Percentiles rank a stretch among this genome's conserved stretches.
phyloP scores from a whole-genome alignment of 805 yeast species.

The Candida wancherniae region DNA sequence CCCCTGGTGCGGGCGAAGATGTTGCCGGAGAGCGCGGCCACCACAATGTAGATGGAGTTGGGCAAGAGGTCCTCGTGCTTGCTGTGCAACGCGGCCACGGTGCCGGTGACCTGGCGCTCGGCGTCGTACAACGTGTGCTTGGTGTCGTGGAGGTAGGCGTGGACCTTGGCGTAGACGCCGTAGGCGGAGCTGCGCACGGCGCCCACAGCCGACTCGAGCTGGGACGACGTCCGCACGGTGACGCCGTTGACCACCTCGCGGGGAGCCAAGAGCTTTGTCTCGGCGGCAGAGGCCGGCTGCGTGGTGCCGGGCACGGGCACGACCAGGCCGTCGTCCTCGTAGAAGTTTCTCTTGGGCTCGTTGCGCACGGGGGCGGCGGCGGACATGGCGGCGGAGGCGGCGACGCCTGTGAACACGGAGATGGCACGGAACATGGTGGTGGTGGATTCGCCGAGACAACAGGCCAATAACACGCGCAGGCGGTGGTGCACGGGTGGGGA shows the following conservation, averaged over 20 bases:
- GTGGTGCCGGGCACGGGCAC: conserved; percentile 50
- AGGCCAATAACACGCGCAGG: too few relatives aligned
- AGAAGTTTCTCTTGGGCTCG: conserved; percentile 38
- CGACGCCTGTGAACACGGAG: conserved; percentile 3
- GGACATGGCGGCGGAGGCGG: conserved; percentile 1
- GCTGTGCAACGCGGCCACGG: conserved; percentile 60
- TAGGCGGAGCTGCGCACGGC: conserved; percentile 42
- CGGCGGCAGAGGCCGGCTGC: conserved; percentile 38
- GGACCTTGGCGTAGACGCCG: conserved; percentile 22
- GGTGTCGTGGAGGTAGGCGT: conserved; percentile 39
- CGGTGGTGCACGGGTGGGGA: too few relatives aligned
- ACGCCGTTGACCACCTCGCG: conserved; percentile 50
- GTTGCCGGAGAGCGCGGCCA: conserved; percentile 69
- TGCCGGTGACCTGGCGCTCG: conserved; percentile 60
- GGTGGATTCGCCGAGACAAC: background rate
- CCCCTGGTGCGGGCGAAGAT: conserved; percentile 67
- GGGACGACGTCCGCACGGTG: conserved; percentile 47
- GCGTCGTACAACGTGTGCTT: conserved; percentile 48
- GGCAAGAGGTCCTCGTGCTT: conserved; percentile 68
- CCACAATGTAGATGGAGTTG: conserved; percentile 59
- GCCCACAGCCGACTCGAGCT: conserved; percentile 46
- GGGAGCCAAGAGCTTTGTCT: conserved; percentile 43
- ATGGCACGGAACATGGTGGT: conserved; percentile 9
- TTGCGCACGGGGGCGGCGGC: conserved; percentile 6
- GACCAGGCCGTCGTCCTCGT: conserved; percentile 44